Conservation (phyloP, 257 asterid genomes). For the Forsythia suspensa region DNA sequence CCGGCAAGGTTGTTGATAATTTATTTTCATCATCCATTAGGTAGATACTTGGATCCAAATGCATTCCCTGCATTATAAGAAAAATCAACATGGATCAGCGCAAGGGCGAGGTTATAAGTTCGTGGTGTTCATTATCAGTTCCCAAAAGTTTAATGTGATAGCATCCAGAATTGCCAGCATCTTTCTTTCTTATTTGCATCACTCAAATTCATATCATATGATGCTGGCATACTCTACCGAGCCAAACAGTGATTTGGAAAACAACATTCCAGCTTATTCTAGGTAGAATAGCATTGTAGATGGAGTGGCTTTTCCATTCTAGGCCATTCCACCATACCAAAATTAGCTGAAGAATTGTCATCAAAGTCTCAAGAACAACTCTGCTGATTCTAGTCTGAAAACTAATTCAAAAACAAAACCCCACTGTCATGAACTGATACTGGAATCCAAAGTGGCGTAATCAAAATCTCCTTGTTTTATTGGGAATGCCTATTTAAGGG, state of each 20-base stretch:
- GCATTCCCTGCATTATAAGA: slow-evolving; percentile 76
- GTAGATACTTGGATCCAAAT: slow-evolving; percentile 97
- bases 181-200: background rate
- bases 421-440: background rate
- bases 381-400: background rate
- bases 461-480: background rate
- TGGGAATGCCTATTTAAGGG: background rate
- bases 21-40: slow-evolving; percentile 90
- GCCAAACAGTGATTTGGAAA: background rate
- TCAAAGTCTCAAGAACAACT: background rate
- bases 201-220: background rate
- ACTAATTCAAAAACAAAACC: background rate
- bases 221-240: background rate
- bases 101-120: background rate
- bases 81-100: slow-evolving; percentile 15
- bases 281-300: background rate
- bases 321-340: background rate
- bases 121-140: background rate
- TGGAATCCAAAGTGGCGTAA: background rate
- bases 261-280: background rate
- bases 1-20: slow-evolving; percentile 36
- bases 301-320: background rate
- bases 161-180: background rate
- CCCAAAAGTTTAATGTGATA: background rate
- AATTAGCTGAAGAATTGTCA: background rate